phyloP scores from a whole-genome alignment of 352 stramenopile genomes.

The Heterotrichella gracilis region DNA sequence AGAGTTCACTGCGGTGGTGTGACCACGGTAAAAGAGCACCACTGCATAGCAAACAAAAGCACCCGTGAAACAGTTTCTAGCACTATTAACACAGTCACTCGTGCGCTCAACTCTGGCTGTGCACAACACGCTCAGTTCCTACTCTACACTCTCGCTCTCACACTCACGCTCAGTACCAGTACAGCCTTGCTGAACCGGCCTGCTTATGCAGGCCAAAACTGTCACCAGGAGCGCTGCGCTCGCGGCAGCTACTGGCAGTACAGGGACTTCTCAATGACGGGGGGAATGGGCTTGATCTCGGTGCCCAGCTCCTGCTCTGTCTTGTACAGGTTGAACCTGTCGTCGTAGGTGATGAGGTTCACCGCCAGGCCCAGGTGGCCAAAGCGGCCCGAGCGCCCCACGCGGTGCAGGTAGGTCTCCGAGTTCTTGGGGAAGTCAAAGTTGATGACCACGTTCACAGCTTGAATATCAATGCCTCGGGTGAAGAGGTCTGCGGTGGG shows the following conservation, averaged over 20 bases:
- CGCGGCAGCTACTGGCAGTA: conserved; percentile 80
- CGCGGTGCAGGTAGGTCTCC: conserved; percentile 96
- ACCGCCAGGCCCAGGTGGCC: conserved; percentile 91
- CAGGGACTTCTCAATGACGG: conserved; percentile 79
- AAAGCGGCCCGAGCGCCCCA: conserved; percentile 83
- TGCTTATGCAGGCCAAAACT: too few relatives aligned
- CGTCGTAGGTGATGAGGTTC: conserved; percentile 98
- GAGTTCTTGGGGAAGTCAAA: conserved; percentile 99
- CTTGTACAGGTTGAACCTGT: conserved; percentile 74
- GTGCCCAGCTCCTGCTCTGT: conserved; percentile 96
- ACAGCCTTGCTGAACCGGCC: too few relatives aligned
- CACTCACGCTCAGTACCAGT: too few relatives aligned
- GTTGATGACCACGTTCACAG: conserved; percentile 99
- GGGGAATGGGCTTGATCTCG: conserved; percentile 89
- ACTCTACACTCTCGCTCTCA: too few relatives aligned
- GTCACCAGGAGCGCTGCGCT: too few relatives aligned
- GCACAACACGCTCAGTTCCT: too few relatives aligned
- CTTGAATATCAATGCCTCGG: conserved; percentile 95
- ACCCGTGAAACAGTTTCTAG: too few relatives aligned
- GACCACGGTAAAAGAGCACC: too few relatives aligned
- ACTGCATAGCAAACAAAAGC: too few relatives aligned
- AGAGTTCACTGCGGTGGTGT: too few relatives aligned
- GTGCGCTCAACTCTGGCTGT: too few relatives aligned
- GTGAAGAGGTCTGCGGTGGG: conserved; percentile 88
- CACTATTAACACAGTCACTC: too few relatives aligned